Evolutionary conservation across 371 early-diverging fungal genomes (phyloP).

Genomic region (Mucor racemosus): DNA sequence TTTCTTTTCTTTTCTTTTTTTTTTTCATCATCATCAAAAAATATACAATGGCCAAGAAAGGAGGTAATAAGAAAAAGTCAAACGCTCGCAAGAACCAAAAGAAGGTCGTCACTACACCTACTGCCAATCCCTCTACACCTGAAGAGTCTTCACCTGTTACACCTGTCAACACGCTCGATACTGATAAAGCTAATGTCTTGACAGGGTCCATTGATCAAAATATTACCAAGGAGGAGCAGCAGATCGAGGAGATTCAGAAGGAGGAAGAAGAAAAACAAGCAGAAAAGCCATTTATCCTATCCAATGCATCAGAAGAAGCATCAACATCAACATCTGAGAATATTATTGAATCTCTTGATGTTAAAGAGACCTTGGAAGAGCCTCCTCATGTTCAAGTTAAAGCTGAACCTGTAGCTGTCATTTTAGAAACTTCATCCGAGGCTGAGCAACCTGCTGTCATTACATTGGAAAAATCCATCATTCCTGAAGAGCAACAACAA

Average conservation of each 20-base stretch:
- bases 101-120: conserved; percentile 6
- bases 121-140: background rate
- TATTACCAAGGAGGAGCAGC: background rate
- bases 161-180: conserved; percentile 1
- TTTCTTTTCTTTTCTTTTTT: conserved; percentile 5
- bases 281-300: conserved; percentile 1
- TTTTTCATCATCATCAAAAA: conserved; percentile 2
- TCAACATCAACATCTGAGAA: background rate
- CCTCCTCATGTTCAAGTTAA: conserved; percentile 11
- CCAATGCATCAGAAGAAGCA: conserved; percentile 5
- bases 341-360: conserved; percentile 1
- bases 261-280: background rate
- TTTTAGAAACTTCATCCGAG: background rate
- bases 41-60: conserved; percentile 26
- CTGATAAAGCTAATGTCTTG: conserved; percentile 5
- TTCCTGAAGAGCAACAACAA: conserved; percentile 4
- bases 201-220: background rate
- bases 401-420: conserved; percentile 5
- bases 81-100: conserved; percentile 21
- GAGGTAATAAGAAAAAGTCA: conserved; percentile 22
- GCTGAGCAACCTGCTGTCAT: background rate
- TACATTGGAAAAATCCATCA: conserved; percentile 1
- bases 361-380: conserved; percentile 7
- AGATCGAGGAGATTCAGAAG: background rate
- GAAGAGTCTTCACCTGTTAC: background rate